Base-by-base conservation (phyloP, 2,329 filamentous ascomycete genomes). In the Ceratocystis cubensis region DNA sequence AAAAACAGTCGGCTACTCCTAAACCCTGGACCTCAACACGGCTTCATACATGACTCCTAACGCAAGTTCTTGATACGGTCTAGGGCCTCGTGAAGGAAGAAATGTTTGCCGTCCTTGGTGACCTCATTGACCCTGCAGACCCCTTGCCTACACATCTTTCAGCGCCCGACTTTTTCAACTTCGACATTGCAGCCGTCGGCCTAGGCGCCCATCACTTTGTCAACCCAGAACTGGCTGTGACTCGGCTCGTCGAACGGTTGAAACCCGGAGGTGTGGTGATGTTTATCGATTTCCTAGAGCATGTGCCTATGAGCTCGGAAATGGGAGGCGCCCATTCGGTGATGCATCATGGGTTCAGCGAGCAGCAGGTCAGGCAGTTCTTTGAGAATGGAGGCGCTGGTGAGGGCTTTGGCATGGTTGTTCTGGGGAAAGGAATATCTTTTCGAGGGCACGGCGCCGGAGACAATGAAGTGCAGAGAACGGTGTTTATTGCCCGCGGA, bases 141-240 rank as follows among this genome's bases (percentile, higher is more conserved):
- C 72, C 78, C 2, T 76, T 79, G 53, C 79, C 87, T 20, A 75
- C 79, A 1, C 76, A 80, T 25, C 81, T 92, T 69, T 77, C 82
- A 48, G 81, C 80, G 62, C 76, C 81, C 8, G 80, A 84, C 41
- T 90, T 88, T 76, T 82, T 80, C 73, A 78, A 84, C 72, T 91
- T 93, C 72, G 88, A 93, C 73, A 72, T 88, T 45, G 82, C 82
- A 5, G 81, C 80, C 53, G 81, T 88, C 20, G 84, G 84, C 44
- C 75, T 84, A 56, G 85, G 83, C 1, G 81, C 86, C 69, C 86
- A 88, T 73, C 87, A 89, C 73, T 87, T 89, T 66, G 81, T 84
- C 68, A 79, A 90, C 71, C 84, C 87, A 3, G 78, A 77, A 1
- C 75, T 85, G 37, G 83, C 85, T 0, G 80, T 87, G 4, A 76